Conservation (phyloP, 2,329 filamentous ascomycete genomes). For the Gnomoniopsis smithogilvyi region DNA sequence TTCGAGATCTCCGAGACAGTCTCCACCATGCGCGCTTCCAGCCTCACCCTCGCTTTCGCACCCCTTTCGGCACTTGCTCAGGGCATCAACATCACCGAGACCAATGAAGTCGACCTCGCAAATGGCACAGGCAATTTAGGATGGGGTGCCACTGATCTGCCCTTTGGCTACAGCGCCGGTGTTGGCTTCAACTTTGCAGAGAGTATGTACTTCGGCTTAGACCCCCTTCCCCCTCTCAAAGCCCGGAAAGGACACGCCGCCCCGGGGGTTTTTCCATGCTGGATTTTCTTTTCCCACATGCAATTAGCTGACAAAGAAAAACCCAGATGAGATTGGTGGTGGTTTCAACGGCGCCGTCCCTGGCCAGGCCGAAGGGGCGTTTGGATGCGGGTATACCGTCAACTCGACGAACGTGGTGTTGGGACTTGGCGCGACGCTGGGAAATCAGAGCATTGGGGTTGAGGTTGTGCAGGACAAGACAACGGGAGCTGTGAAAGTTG, state of each 20-base stretch:
- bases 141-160: slow-evolving; percentile 1
- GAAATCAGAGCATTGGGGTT: slow-evolving; percentile 3
- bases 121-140: not conserved
- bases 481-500: not conserved
- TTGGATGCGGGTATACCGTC: slow-evolving; percentile 4
- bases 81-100: slow-evolving; percentile 3
- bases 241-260: too few species aligned
- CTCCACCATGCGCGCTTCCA: not conserved
- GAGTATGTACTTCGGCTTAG: not conserved
- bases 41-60: not conserved
- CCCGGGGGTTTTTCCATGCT: too few species aligned
- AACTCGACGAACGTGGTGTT: slow-evolving; percentile 3
- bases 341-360: slow-evolving; percentile 2
- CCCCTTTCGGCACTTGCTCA: not conserved
- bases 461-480: not conserved
- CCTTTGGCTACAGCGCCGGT: slow-evolving; percentile 5
- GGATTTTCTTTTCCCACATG: not conserved
- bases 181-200: slow-evolving; percentile 1
- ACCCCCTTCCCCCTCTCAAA: not conserved
- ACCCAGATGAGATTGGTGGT: not conserved
- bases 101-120: not conserved
- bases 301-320: not conserved
- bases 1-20: not conserved
- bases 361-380: not conserved
- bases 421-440: slow-evolving; percentile 1